phyloP scores from a whole-genome alignment of 345 rosid genomes.

The Populus alba region DNA sequence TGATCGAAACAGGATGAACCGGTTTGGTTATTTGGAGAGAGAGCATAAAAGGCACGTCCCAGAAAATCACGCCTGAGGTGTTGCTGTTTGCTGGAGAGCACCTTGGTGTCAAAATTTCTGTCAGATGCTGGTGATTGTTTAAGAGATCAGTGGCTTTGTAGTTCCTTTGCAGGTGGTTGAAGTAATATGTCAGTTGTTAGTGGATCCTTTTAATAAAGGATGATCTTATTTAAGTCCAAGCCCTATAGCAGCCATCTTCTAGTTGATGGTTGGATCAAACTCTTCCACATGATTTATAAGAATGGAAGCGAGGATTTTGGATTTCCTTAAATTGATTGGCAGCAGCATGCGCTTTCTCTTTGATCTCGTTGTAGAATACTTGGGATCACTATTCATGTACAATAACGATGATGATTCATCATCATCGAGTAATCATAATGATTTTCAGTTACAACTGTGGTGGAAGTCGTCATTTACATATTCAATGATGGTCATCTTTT shows the following conservation, averaged over 20 bases:
- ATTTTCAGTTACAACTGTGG: too few relatives aligned
- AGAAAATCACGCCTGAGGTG: constrained; percentile 7
- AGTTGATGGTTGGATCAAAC: constrained; percentile 4
- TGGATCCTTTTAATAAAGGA: not conserved
- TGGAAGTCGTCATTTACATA: not conserved
- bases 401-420: not conserved
- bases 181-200: not conserved
- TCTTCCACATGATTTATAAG: constrained; percentile 5
- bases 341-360: not conserved
- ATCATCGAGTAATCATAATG: too few relatives aligned
- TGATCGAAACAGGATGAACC: constrained; percentile 1
- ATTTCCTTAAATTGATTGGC: too few relatives aligned
- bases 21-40: constrained; percentile 13
- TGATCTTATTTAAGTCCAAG: not conserved
- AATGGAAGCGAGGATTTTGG: not conserved
- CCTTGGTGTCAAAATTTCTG: not conserved
- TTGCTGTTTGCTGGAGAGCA: not conserved
- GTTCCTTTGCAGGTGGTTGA: not conserved
- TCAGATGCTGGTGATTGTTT: not conserved
- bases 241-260: not conserved
- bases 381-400: not conserved
- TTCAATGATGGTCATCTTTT: not conserved
- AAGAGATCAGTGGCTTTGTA: not conserved
- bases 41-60: constrained; percentile 17
- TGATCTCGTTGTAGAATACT: not conserved